Evolutionary conservation across 305 asterid species (phyloP).

Genomic region (Fraxinus nigra): DNA sequence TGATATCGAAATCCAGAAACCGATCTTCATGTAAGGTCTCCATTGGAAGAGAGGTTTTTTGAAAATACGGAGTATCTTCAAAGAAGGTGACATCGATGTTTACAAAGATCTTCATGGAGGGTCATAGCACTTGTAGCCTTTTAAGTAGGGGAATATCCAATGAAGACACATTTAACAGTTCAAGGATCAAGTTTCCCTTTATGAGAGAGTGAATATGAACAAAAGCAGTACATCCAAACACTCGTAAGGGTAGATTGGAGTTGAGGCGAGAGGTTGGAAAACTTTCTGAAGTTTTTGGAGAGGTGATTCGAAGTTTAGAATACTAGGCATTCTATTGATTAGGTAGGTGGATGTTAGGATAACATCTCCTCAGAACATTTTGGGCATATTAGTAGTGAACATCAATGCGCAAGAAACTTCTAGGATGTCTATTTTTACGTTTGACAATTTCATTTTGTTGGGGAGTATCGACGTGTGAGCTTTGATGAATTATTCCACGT

Average conservation of each 20-base stretch:
- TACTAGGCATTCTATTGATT: neutral
- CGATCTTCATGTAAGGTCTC: too few species aligned
- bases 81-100: too few species aligned
- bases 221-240: neutral
- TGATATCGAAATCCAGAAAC: too few species aligned
- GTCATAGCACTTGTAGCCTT: neutral
- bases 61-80: too few species aligned
- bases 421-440: neutral
- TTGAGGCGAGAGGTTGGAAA: neutral
- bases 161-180: too few species aligned
- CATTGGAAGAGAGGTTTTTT: too few species aligned
- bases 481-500: neutral
- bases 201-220: neutral
- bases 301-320: neutral
- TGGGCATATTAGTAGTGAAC: neutral
- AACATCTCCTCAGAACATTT: neutral
- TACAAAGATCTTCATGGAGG: neutral
- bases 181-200: neutral
- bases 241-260: neutral
- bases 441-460: neutral
- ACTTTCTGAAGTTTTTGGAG: neutral
- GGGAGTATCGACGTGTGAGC: neutral
- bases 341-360: neutral
- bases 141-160: neutral
- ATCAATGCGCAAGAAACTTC: neutral